Conservation (phyloP, 2,329 filamentous ascomycete genomes). For the Colletotrichum agaves region DNA sequence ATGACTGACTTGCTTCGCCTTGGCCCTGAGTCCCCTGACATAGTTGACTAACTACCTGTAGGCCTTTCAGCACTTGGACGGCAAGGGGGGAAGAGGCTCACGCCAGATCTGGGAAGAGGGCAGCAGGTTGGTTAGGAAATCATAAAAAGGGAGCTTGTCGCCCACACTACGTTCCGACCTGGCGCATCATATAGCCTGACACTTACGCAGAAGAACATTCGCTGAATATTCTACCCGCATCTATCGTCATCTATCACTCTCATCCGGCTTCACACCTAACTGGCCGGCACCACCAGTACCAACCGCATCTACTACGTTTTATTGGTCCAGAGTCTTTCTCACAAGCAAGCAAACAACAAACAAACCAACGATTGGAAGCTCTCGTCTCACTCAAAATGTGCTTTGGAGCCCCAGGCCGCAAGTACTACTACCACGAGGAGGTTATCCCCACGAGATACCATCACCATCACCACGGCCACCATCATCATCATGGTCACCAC, state of each 20-base stretch:
- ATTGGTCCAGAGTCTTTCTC: not conserved
- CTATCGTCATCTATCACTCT: not conserved
- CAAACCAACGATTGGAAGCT: not conserved
- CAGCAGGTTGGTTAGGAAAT: constrained; percentile 6
- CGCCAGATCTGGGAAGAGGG: constrained; percentile 1
- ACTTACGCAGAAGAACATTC: constrained; percentile 30
- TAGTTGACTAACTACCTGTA: constrained; percentile 6
- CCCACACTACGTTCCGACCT: constrained; percentile 8
- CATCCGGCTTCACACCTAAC: not conserved
- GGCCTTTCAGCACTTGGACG: constrained; percentile 12
- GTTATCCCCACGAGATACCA: constrained; percentile 58
- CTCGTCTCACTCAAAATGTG: constrained; percentile 57
- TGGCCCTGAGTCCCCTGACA: constrained; percentile 23
- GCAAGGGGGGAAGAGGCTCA: not conserved
- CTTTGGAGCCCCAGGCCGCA: constrained; percentile 53
- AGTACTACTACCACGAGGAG: constrained; percentile 68
- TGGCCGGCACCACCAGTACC: not conserved
- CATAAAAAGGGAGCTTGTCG: constrained; percentile 32
- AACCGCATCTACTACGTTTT: not conserved
- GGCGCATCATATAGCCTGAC: constrained; percentile 14
- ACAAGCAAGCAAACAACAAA: not conserved
- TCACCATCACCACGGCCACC: constrained; percentile 47
- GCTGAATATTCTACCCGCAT: constrained; percentile 20
- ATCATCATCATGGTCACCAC: constrained; percentile 48
- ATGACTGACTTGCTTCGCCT: constrained; percentile 25